Conservation (phyloP, 148 eudicot genomes). For the Mesembryanthemum crystallinum region DNA sequence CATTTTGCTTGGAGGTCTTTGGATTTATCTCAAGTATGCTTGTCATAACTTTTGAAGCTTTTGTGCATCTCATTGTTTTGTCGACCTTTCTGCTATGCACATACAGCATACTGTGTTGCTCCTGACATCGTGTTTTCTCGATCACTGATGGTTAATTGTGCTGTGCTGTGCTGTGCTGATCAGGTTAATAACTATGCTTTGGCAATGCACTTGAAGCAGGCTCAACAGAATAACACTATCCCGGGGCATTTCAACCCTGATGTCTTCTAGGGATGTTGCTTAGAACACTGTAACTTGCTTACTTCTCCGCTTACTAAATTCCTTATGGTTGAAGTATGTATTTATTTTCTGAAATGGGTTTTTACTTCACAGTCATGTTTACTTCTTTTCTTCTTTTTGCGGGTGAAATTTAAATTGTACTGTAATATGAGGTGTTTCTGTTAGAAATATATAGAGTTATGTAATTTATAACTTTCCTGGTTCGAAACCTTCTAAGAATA, state of each 20-base stretch:
- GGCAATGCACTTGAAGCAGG: slow-evolving; percentile 73
- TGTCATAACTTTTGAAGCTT: no score
- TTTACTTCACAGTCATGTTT: no score
- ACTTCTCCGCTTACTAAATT: not conserved
- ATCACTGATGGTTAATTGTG: not conserved
- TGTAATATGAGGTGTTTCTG: no score
- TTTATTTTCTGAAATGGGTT: not conserved
- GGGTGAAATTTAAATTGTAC: no score
- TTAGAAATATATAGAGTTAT: no score
- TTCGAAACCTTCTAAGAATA: no score
- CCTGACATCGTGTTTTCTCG: not conserved
- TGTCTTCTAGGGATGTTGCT: slow-evolving; percentile 48
- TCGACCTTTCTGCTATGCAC: not conserved
- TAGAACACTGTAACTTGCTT: not conserved
- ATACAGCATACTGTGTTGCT: no score
- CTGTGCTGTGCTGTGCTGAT: not conserved
- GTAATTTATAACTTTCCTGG: no score
- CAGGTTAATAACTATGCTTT: slow-evolving; percentile 72
- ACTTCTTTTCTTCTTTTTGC: not conserved
- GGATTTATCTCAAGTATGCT: not conserved
- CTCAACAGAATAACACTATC: slow-evolving; percentile 59
- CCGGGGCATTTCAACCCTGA: slow-evolving; percentile 66
- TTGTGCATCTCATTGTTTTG: not conserved
- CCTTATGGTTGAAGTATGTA: slow-evolving; percentile 1
- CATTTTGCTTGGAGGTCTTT: not conserved